These are phyloP conservation scores for Periconia digitata DNA, from an alignment of 2,329 filamentous ascomycete genomes.

Conservation along the genomic window DNA sequence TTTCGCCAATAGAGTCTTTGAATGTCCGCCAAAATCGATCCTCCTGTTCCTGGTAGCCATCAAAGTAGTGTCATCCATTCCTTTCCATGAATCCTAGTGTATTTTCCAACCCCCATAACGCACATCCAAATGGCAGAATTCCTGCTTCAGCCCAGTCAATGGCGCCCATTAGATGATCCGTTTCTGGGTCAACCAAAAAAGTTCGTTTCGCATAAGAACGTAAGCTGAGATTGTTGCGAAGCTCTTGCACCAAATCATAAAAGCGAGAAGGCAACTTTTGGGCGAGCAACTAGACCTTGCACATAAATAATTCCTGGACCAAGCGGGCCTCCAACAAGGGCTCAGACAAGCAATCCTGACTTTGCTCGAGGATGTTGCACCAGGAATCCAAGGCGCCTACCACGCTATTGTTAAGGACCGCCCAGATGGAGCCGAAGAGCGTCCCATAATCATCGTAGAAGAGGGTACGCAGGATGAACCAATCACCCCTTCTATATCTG, in stretches of 20 bases:
- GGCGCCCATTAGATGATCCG: conserved; percentile 42
- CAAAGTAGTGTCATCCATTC: conserved; percentile 2
- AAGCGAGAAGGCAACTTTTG: conserved; percentile 40
- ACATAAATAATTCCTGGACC: conserved; percentile 27
- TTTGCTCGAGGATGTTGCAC: too few species aligned
- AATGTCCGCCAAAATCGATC: conserved; percentile 6
- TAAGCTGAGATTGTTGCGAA: conserved; percentile 32
- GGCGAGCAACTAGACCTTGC: conserved; percentile 38
- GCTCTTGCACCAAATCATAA: conserved; percentile 31
- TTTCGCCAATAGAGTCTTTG: conserved; percentile 1
- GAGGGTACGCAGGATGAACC: too few species aligned
- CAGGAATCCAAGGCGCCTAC: too few species aligned
- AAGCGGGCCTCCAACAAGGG: conserved; percentile 18
- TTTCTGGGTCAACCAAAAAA: conserved; percentile 43
- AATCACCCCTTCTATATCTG: too few species aligned
- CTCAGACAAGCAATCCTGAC: too few species aligned
- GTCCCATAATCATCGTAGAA: too few species aligned
- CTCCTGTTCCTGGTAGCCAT: conserved; percentile 1
- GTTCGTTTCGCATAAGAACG: conserved; percentile 43
- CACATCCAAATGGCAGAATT: conserved; percentile 43
- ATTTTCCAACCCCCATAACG: conserved; percentile 6
- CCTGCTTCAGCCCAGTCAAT: conserved; percentile 49
- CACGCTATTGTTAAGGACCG: too few species aligned
- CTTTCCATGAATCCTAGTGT: conserved; percentile 5
- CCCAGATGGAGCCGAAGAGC: conserved; percentile 9